Evolutionary conservation across 2,329 filamentous ascomycete genomes (phyloP).

Genomic region (Bipolaris cookei): DNA sequence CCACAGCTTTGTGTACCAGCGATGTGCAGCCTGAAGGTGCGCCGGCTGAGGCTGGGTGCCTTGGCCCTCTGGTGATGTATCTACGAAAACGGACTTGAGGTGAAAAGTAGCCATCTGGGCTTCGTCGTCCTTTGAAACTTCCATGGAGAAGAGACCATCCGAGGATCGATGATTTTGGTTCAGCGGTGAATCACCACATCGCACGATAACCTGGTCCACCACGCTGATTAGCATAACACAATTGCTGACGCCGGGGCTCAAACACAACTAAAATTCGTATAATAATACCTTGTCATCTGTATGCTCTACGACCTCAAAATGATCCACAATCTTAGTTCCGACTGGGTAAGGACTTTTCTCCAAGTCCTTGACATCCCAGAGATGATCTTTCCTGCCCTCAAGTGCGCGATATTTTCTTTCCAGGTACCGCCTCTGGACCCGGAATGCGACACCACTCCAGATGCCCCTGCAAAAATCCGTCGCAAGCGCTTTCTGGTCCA

Average conservation of each 20-base stretch:
- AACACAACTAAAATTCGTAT: no score
- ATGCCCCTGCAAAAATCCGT: constrained; percentile 49
- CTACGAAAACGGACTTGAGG: constrained; percentile 50
- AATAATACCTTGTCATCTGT: constrained; percentile 41
- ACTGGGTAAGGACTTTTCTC: constrained; percentile 42
- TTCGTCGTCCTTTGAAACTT: constrained; percentile 48
- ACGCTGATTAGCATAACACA: constrained; percentile 7
- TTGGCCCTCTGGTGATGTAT: constrained; percentile 48
- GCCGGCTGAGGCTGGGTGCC: constrained; percentile 34
- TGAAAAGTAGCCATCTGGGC: constrained; percentile 48
- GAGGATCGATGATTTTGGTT: constrained; percentile 37
- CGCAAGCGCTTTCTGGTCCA: constrained; percentile 39
- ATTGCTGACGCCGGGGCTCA: no score
- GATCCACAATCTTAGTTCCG: constrained; percentile 48
- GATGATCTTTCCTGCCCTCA: constrained; percentile 37
- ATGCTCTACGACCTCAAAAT: constrained; percentile 52
- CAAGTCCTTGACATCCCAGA: constrained; percentile 48
- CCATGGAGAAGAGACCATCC: constrained; percentile 50
- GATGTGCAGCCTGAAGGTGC: constrained; percentile 42
- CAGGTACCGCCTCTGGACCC: constrained; percentile 44
- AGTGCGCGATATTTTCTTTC: constrained; percentile 46
- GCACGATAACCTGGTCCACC: constrained; percentile 42
- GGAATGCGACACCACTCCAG: constrained; percentile 48
- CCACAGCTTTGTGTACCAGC: constrained; percentile 50
- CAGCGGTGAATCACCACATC: constrained; percentile 49